A percentile compares a stretch with the other conserved stretches of the same genome.
Conservation (phyloP, 2,329 filamentous ascomycete species). For the Trichoderma koningiopsis region DNA sequence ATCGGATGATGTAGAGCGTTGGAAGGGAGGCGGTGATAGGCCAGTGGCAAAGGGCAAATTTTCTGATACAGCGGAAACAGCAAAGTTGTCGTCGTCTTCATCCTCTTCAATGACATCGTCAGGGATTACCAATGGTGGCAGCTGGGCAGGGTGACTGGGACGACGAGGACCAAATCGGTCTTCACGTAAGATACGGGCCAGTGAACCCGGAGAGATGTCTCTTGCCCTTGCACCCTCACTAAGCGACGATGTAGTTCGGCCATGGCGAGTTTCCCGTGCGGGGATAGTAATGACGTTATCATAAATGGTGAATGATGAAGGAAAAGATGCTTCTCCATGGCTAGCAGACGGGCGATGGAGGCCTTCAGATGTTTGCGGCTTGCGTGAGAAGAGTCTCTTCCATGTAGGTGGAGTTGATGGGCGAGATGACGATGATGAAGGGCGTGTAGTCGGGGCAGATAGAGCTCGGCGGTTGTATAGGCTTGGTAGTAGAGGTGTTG, state of each 20-base stretch:
- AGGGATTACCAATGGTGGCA: conserved; percentile 39
- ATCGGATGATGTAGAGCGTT: conserved; percentile 40
- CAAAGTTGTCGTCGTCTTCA: conserved; percentile 66
- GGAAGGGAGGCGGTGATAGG: conserved; percentile 57
- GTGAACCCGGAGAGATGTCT: conserved; percentile 59
- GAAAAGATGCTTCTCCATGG: conserved; percentile 30
- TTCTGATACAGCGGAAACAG: conserved; percentile 53
- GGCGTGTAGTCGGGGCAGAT: conserved; percentile 37
- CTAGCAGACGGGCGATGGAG: conserved; percentile 4
- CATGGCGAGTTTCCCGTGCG: background rate
- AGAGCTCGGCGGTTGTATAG: conserved; percentile 1
- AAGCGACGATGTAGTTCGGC: conserved; percentile 20
- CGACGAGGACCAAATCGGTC: conserved; percentile 41
- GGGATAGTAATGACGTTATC: conserved; percentile 40
- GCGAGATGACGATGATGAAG: conserved; percentile 47
- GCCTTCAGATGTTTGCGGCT: conserved; percentile 38
- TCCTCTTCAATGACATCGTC: conserved; percentile 48
- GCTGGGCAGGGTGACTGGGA: conserved; percentile 35
- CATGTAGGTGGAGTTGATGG: conserved; percentile 55
- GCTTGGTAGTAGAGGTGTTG: conserved; percentile 10
- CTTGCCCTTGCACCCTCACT: conserved; percentile 49
- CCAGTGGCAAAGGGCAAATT: conserved; percentile 47
- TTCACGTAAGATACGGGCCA: conserved; percentile 54
- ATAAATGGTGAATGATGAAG: conserved; percentile 32
- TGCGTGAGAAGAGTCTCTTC: conserved; percentile 55